phyloP scores from a whole-genome alignment of 139 green algal genomes.

The Picochlorum sp. region DNA sequence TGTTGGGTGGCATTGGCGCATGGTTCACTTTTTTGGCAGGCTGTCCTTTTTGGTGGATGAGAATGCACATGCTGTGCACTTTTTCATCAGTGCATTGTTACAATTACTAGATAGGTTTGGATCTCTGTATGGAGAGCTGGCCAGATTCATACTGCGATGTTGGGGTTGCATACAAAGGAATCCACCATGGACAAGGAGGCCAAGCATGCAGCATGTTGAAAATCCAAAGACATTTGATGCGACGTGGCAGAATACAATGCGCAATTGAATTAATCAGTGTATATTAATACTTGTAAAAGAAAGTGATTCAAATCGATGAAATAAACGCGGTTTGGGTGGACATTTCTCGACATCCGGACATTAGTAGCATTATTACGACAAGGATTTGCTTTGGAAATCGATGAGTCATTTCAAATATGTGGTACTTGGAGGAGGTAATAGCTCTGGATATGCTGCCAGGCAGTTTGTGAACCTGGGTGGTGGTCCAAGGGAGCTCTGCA shows the following conservation, averaged over 20 bases:
- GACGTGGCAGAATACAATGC: too few relatives aligned
- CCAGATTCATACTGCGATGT: slow-evolving; percentile 84
- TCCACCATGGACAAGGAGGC: too few relatives aligned
- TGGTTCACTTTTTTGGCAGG: slow-evolving; percentile 90
- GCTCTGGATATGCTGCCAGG: slow-evolving; percentile 56
- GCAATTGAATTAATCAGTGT: too few relatives aligned
- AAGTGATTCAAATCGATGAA: too few relatives aligned
- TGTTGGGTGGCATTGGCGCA: slow-evolving; percentile 35
- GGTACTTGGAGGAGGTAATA: slow-evolving; percentile 65
- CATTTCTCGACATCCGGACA: too few relatives aligned
- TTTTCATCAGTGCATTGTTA: slow-evolving; percentile 93
- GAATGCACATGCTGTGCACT: slow-evolving; percentile 96
- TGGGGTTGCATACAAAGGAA: slow-evolving; percentile 42
- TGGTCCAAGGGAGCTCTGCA: slow-evolving; percentile 44
- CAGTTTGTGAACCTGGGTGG: slow-evolving; percentile 50
- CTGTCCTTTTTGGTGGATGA: slow-evolving; percentile 96
- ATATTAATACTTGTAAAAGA: too few relatives aligned
- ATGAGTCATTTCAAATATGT: slow-evolving; percentile 20
- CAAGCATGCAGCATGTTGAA: too few relatives aligned
- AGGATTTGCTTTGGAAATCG: not conserved
- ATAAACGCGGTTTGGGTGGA: too few relatives aligned
- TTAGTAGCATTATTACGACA: not conserved
- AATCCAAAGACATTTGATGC: too few relatives aligned
- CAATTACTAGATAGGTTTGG: slow-evolving; percentile 89
- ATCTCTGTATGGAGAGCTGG: slow-evolving; percentile 89